Percentiles rank a stretch among this genome's conserved stretches.
phyloP scores from a whole-genome alignment of 2,329 filamentous ascomycete species.

The Xylaria sp. region DNA sequence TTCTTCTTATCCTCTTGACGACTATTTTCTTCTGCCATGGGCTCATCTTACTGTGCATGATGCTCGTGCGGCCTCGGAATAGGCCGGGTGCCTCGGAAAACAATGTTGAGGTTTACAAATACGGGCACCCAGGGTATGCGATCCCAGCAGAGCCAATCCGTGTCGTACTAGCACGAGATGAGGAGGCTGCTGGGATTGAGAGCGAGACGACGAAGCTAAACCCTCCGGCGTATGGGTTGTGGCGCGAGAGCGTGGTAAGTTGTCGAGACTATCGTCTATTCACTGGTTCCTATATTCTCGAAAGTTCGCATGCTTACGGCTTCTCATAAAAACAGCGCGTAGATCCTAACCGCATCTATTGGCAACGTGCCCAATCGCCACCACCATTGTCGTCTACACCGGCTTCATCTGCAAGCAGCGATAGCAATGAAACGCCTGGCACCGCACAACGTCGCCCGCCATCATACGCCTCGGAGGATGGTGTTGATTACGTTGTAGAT shows the following conservation, averaged over 20 bases:
- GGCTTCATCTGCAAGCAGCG: background rate
- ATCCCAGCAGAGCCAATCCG: conserved; percentile 76
- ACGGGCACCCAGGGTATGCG: conserved; percentile 61
- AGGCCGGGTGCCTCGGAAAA: background rate
- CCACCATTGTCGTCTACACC: background rate
- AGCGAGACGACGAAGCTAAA: conserved; percentile 62
- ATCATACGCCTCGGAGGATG: conserved; percentile 78
- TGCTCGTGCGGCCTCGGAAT: conserved; percentile 58
- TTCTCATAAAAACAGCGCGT: conserved; percentile 60
- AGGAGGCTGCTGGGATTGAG: conserved; percentile 66
- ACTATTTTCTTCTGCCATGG: conserved; percentile 83
- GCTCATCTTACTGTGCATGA: conserved; percentile 73
- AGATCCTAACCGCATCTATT: conserved; percentile 81
- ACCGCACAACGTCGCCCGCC: conserved; percentile 63
- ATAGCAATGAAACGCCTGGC: conserved; percentile 24
- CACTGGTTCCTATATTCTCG: background rate
- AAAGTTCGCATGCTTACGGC: conserved; percentile 13
- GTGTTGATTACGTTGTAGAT: conserved; percentile 73
- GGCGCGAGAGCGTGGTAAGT: conserved; percentile 81
- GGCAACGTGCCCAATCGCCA: conserved; percentile 66
- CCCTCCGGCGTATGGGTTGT: conserved; percentile 85
- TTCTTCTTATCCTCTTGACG: conserved; percentile 75
- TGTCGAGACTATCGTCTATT: background rate
- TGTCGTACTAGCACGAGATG: conserved; percentile 75
- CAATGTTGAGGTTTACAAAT: background rate